Base-by-base conservation (phyloP, 2,329 filamentous ascomycete genomes). In the Cytospora leucostoma region DNA sequence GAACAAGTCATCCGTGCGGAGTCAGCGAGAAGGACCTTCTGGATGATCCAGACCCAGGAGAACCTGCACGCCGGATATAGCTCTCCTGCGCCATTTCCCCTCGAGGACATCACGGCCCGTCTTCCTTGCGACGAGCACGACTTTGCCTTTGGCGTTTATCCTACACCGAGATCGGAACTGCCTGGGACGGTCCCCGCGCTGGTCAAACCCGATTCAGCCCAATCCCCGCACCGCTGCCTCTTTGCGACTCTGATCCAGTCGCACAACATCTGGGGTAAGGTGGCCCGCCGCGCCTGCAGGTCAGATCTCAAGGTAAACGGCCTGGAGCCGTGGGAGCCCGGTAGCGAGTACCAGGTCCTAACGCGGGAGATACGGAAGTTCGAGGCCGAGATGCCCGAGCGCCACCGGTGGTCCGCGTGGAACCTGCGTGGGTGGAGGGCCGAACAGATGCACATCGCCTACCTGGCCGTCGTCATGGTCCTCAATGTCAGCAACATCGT, bases 231-330 rank as follows among this genome's bases (percentile, higher is more conserved):
- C 1, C 67, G 74, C 13, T 77, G 74, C 50, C 69, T 77, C 7
- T 78, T 77, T 66, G 75, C 75, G 2, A 74, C 71, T 4, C 68
- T 77, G 2, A 70, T 78, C 12, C 74, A 78, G 63, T 68, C 73
- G 1, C 75, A 78, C 59, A 72, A 70, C 40, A 67, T 77, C 32
- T 78, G 74, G 75, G 75, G 76, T 13, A 68, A 70, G 49, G 70
- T 77, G 2, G 74, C 75, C 1, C 63, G 74, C 15, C 66, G 68
- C 19, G 74, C 71, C 19, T 70, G 70, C 53, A 59, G 63, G 17
- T 61, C 65, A 7, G 66, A 65, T 27, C 58, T 62, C 32, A 64
- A 68, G 19, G 35, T 54, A 7, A 50, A 56, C 58, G 61, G 61
- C 17, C 35, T 54, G 1, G 54, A 49, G 17, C 51, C 68, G 4